phyloP scores from a whole-genome alignment of 768 basidiomycete genomes.

The Strobilomyces confusus region DNA sequence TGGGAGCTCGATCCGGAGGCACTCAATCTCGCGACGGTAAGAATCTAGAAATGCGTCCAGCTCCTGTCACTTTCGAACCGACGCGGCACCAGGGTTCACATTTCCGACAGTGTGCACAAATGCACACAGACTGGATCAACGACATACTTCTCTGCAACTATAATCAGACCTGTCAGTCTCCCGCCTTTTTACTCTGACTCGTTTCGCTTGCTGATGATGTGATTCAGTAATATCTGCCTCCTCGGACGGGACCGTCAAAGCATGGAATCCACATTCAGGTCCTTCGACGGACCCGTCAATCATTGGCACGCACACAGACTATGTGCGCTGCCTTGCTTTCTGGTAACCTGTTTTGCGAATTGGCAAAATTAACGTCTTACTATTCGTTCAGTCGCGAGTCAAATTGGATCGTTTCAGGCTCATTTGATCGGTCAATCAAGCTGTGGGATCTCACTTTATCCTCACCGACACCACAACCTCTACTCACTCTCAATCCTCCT shows the following conservation, averaged over 20 bases:
- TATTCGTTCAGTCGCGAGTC: constrained; percentile 56
- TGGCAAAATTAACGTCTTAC: constrained; percentile 9
- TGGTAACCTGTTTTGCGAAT: constrained; percentile 41
- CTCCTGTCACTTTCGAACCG: background rate
- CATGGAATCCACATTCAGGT: constrained; percentile 83
- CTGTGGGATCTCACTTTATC: constrained; percentile 80
- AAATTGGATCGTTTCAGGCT: constrained; percentile 89
- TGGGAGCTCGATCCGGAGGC: constrained; percentile 74
- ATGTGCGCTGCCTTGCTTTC: constrained; percentile 74
- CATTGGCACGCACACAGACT: constrained; percentile 79
- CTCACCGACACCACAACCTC: constrained; percentile 40
- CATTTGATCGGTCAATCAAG: constrained; percentile 91
- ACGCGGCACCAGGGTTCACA: constrained; percentile 41
- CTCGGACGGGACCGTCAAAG: constrained; percentile 90
- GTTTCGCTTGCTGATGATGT: constrained; percentile 4
- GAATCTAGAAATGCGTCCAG: constrained; percentile 18
- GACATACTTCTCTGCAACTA: constrained; percentile 88
- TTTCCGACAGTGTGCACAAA: constrained; percentile 87
- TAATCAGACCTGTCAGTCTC: constrained; percentile 73
- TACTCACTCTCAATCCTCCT: constrained; percentile 64
- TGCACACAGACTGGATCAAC: constrained; percentile 95
- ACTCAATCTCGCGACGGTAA: constrained; percentile 47
- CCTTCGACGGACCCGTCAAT: constrained; percentile 56
- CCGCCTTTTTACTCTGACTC: background rate
- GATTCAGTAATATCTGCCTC: constrained; percentile 81